Conservation (phyloP, 768 basidiomycete genomes). For the Asterophora lycoperdoides region DNA sequence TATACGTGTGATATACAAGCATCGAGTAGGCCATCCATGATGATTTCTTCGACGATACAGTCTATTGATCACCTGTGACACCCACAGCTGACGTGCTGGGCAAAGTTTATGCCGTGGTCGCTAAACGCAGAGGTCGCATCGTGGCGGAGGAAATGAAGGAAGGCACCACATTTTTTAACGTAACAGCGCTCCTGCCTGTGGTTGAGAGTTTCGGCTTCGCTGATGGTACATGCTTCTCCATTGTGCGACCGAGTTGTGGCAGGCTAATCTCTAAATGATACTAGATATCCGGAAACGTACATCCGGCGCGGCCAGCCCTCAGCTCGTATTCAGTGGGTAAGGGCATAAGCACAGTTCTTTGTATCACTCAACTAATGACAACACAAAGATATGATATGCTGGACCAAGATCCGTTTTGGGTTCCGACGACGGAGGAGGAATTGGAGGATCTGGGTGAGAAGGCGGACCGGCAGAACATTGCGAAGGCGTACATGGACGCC, state of each 20-base stretch:
- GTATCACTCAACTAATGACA: conserved; percentile 14
- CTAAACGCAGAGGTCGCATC: conserved; percentile 86
- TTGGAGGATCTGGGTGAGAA: conserved; percentile 96
- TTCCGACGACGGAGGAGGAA: conserved; percentile 95
- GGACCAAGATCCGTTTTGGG: conserved; percentile 96
- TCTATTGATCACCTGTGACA: conserved; percentile 9
- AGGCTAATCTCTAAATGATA: conserved; percentile 13
- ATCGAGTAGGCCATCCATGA: conserved; percentile 61
- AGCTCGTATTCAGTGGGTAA: conserved; percentile 93
- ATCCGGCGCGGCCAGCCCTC: conserved; percentile 95
- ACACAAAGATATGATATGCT: conserved; percentile 78
- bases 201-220: conserved; percentile 98
- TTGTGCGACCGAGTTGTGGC: too few relatives aligned
- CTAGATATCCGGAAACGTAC: conserved; percentile 93
- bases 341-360: conserved; percentile 20
- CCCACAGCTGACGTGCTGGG: conserved; percentile 93
- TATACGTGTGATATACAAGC: conserved; percentile 98
- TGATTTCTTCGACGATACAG: conserved; percentile 2
- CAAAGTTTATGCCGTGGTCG: conserved; percentile 94
- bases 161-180: conserved; percentile 91
- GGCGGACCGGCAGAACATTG: conserved; percentile 89
- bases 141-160: conserved; percentile 99
- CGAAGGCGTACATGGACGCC: conserved; percentile 85
- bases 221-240: conserved; percentile 66
- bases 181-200: conserved; percentile 87